phyloP scores from a whole-genome alignment of 1,284 basidiomycete species.

The Jaminaea rosea region DNA sequence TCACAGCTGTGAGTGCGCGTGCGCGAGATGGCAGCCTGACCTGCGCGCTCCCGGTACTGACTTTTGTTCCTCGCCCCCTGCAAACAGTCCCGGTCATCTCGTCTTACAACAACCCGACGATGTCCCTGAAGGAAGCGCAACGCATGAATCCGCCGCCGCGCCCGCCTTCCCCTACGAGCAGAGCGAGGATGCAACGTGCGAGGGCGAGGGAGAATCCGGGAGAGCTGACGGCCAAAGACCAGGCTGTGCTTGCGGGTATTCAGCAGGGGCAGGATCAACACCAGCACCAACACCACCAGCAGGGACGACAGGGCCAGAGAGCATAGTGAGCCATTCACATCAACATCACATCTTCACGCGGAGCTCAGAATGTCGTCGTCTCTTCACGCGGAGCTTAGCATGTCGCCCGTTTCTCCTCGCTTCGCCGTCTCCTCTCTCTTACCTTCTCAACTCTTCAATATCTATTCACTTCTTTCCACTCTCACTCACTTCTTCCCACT shows the following conservation, averaged over 20 bases:
- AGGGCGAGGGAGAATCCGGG: constrained; percentile 77
- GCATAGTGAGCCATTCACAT: too few species aligned
- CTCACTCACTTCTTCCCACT: too few species aligned
- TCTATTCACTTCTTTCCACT: too few species aligned
- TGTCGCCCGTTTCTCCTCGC: too few species aligned
- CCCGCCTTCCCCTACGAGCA: constrained; percentile 79
- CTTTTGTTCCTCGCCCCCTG: not conserved
- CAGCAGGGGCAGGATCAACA: not conserved
- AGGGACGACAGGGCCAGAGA: too few species aligned
- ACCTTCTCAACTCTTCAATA: too few species aligned
- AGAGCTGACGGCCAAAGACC: constrained; percentile 62
- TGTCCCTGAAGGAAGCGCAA: constrained; percentile 86
- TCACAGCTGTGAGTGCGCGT: constrained; percentile 22
- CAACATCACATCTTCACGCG: too few species aligned
- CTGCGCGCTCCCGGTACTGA: not conserved
- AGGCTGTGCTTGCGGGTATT: constrained; percentile 44
- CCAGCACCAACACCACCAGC: too few species aligned
- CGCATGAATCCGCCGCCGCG: constrained; percentile 89
- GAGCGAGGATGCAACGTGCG: constrained; percentile 81
- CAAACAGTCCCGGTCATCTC: constrained; percentile 67
- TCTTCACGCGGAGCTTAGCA: too few species aligned
- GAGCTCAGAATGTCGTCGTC: too few species aligned
- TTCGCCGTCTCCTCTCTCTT: too few species aligned
- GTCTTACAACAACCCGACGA: constrained; percentile 93
- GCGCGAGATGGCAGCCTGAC: not conserved